phyloP scores from a whole-genome alignment of 148 eudicot species.

The Rhododendron molle region DNA sequence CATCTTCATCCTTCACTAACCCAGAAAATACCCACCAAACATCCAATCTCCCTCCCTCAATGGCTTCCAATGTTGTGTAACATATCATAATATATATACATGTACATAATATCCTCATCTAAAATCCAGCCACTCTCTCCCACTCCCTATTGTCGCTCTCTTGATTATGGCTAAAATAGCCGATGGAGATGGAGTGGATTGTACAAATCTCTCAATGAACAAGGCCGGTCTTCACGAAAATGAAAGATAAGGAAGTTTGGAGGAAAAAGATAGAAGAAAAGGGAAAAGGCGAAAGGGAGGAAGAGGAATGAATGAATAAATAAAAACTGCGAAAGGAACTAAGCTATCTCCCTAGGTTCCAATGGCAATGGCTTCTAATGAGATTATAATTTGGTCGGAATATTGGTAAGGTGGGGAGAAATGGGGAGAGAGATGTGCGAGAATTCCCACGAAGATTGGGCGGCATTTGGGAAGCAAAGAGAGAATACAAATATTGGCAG shows the following conservation, averaged over 20 bases:
- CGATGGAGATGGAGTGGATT: not conserved
- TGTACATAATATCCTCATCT: constrained; percentile 36
- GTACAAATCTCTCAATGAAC: constrained; percentile 6
- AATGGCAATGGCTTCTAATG: constrained; percentile 26
- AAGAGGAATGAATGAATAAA: constrained; percentile 59
- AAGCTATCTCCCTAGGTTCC: constrained; percentile 31
- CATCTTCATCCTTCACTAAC: constrained; percentile 39
- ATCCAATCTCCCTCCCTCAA: constrained; percentile 12
- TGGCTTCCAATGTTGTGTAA: constrained; percentile 19
- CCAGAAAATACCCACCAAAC: constrained; percentile 39
- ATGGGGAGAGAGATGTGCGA: constrained; percentile 8
- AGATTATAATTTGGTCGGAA: constrained; percentile 32
- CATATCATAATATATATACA: constrained; percentile 51
- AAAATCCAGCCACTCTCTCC: constrained; percentile 24
- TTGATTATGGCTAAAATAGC: not conserved
- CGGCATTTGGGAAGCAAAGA: constrained; percentile 18
- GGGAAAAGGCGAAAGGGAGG: constrained; percentile 27
- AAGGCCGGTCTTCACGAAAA: constrained; percentile 9
- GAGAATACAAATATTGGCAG: constrained; percentile 17
- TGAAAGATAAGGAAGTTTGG: not conserved
- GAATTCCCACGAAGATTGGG: constrained; percentile 16
- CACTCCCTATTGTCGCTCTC: not conserved
- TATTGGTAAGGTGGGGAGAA: constrained; percentile 8
- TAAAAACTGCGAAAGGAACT: constrained; percentile 27
- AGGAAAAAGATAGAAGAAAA: no score